These are phyloP conservation scores for Coriolopsis trogii DNA, from an alignment of 1,284 basidiomycete species.

Conservation along the genomic window DNA sequence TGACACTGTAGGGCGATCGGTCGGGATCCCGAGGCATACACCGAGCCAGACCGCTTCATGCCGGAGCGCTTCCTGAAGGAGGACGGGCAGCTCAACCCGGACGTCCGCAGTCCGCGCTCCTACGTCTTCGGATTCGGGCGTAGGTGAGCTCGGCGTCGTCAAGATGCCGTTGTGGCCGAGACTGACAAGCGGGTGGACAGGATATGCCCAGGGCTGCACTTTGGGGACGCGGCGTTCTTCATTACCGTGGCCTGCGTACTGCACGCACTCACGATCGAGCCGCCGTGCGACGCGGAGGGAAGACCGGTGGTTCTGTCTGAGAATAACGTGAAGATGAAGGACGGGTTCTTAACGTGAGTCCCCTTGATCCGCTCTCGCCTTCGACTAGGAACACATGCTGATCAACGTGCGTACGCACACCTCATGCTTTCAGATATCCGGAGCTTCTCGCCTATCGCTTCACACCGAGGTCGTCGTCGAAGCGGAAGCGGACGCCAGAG, in stretches of 20 bases:
- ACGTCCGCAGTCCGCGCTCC: not conserved
- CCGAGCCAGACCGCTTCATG: not conserved
- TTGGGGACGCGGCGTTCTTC: conserved; percentile 31
- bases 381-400: too few relatives aligned
- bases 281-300: not conserved
- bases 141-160: too few relatives aligned
- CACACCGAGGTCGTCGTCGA: too few relatives aligned
- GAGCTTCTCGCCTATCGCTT: too few relatives aligned
- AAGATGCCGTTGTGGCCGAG: too few relatives aligned
- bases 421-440: too few relatives aligned
- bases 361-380: too few relatives aligned
- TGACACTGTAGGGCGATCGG: not conserved
- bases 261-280: not conserved
- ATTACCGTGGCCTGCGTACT: conserved; percentile 30
- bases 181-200: conserved; percentile 24
- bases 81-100: conserved; percentile 1
- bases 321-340: not conserved
- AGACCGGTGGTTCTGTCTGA: not conserved
- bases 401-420: too few relatives aligned
- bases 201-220: conserved; percentile 30
- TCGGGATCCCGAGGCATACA: not conserved
- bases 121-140: conserved; percentile 9
- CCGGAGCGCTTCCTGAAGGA: conserved; percentile 10
- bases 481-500: too few relatives aligned
- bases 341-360: not conserved